These are phyloP conservation scores for Komagataella pastoris DNA, from an alignment of 805 yeast genomes.

Conservation along the genomic window DNA sequence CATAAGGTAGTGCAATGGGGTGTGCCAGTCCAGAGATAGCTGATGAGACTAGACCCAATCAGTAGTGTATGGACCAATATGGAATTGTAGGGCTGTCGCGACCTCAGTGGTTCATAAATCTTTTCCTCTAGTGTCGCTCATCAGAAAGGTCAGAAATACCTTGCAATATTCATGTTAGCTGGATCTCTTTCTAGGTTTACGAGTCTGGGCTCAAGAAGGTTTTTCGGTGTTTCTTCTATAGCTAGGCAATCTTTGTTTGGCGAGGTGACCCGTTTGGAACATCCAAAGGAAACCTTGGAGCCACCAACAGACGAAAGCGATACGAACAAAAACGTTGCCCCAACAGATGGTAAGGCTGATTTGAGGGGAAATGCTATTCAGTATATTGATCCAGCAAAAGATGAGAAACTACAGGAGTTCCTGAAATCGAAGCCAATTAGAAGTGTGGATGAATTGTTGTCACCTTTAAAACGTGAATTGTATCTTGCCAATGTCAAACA, in stretches of 20 bases:
- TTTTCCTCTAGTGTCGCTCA: neutral
- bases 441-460: slow-evolving; percentile 41
- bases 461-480: slow-evolving; percentile 59
- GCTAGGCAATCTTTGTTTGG: neutral
- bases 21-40: neutral
- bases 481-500: slow-evolving; percentile 46
- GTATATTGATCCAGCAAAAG: slow-evolving; percentile 16
- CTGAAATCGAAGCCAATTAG: slow-evolving; percentile 36
- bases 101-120: neutral
- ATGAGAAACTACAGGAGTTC: slow-evolving; percentile 30
- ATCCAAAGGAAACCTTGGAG: neutral
- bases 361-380: slow-evolving; percentile 3
- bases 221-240: neutral
- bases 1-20: neutral
- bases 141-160: neutral
- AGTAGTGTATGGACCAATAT: neutral
- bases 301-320: neutral
- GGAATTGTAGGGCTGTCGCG: neutral
- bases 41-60: neutral
- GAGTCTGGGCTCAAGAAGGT: neutral
- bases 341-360: neutral
- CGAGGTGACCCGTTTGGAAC: neutral
- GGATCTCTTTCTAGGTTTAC: neutral
- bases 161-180: neutral
- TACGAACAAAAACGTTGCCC: neutral